Evolutionary conservation across 2,329 filamentous ascomycete genomes (phyloP), one percentile per base, ranked within the genome.

Genomic region (Fusarium phyllophilum): DNA sequence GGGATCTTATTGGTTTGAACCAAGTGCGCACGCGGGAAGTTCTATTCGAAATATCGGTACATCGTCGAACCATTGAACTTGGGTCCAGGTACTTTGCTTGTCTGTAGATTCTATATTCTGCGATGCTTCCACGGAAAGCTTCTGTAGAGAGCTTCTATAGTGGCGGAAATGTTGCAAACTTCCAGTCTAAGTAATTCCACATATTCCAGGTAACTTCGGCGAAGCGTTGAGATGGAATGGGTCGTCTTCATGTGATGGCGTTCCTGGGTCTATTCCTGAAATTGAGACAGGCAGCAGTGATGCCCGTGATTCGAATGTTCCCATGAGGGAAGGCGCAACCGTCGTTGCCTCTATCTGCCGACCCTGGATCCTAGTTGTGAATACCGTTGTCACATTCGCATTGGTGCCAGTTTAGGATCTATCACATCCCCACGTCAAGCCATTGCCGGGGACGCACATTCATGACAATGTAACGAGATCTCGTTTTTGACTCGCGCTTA

Each of bases 291-390:
- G 57, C 33, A 38, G 57, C 52, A 55, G 11, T 33, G 34, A 52
- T 57, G 51, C 20, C 38, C 18, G 55, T 36, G 60, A 62, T 51
- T 34, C 20, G 45, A 38, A 52, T 29, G 24, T 45, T 54, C 31
- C 62, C 46, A 31, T 44, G 34, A 41, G 66, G 42, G 55, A 52
- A 62, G 51, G 39, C 62, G 44, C 45, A 58, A 52, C 54, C 24
- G 45, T 52, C 45, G 61, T 68, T 62, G 58, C 71, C 58, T 73
- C 62, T 66, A 75, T 64, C 56, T 67, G 59, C 49, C 41, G 33
- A 74, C 44, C 72, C 74, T 55, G 42, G 70, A 76, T 72, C 74
- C 70, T 42, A 44, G 74, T 45, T 61, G 45, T 46, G 29, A 39
- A 66, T 49, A 39, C 64, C 46, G 54, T 57, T 66, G 41, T 49